Percentiles rank a stretch among this genome's conserved stretches.
Conservation (phyloP, 768 basidiomycete genomes). For the Lactarius tabidus region DNA sequence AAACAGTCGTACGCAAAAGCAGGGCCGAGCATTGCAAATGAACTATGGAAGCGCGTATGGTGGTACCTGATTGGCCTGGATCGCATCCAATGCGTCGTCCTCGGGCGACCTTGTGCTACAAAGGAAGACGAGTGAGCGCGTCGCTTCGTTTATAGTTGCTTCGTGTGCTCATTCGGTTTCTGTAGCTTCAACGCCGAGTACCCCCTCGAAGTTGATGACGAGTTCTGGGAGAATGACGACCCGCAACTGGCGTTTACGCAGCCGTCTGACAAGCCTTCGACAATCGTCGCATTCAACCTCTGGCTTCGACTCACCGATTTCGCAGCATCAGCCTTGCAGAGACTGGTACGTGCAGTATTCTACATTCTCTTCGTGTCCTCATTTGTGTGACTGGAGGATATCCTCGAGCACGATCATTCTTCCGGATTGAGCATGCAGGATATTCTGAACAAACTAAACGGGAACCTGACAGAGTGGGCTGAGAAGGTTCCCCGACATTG, state of each 20-base stretch:
- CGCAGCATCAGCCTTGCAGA: constrained; percentile 41
- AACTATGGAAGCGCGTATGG: constrained; percentile 50
- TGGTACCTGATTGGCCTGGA: constrained; percentile 59
- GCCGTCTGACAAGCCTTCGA: constrained; percentile 41
- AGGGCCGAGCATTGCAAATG: constrained; percentile 38
- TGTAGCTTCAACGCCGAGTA: constrained; percentile 45
- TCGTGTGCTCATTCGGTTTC: not conserved
- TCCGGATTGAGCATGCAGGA: constrained; percentile 29
- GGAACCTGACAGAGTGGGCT: constrained; percentile 38
- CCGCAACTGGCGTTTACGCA: constrained; percentile 42
- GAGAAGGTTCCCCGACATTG: constrained; percentile 32
- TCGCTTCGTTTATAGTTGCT: constrained; percentile 8
- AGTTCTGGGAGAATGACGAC: constrained; percentile 47
- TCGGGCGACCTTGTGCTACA: constrained; percentile 54
- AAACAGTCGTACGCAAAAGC: constrained; percentile 34
- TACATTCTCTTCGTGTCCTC: not conserved
- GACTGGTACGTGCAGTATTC: constrained; percentile 36
- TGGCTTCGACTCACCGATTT: constrained; percentile 46
- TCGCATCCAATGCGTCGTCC: constrained; percentile 46
- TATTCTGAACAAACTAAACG: constrained; percentile 44
- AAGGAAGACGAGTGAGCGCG: constrained; percentile 62
- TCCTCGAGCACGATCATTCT: constrained; percentile 7
- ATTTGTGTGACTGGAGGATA: constrained; percentile 9
- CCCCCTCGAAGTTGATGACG: constrained; percentile 54
- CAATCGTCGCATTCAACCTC: constrained; percentile 39